These are phyloP conservation scores for Lachnellula cervina DNA, from an alignment of 2,329 filamentous ascomycete species.

Conservation along the genomic window DNA sequence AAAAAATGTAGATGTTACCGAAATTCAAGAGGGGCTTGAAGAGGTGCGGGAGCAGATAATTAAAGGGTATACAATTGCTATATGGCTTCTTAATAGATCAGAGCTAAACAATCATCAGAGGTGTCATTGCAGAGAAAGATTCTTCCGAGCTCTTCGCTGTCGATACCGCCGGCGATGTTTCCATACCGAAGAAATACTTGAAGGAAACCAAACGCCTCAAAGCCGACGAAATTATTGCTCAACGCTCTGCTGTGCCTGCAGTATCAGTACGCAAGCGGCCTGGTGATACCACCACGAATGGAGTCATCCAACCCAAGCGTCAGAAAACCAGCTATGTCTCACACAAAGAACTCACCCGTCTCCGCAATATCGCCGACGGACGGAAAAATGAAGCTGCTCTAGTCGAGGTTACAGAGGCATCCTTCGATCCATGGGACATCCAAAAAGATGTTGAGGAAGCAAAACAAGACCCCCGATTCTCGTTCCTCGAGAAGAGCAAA, in stretches of 20 bases:
- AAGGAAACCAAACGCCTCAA: conserved; percentile 75
- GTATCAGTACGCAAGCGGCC: conserved; percentile 74
- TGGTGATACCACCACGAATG: conserved; percentile 65
- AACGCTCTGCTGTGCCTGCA: conserved; percentile 75
- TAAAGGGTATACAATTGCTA: conserved; percentile 57
- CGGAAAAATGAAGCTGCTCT: conserved; percentile 37
- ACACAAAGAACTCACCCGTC: conserved; percentile 73
- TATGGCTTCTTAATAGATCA: not conserved
- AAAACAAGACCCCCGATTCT: conserved; percentile 48
- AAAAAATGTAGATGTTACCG: conserved; percentile 92
- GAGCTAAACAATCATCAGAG: conserved; percentile 46
- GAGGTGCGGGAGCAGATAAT: conserved; percentile 86
- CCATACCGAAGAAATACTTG: conserved; percentile 59
- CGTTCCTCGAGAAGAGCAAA: conserved; percentile 63
- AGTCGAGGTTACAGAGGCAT: conserved; percentile 51
- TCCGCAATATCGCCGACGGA: conserved; percentile 76
- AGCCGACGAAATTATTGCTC: conserved; percentile 84
- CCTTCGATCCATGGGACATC: conserved; percentile 76
- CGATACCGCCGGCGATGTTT: conserved; percentile 67
- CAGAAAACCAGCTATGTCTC: conserved; percentile 75
- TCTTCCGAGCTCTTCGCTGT: conserved; percentile 81
- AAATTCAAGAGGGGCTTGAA: conserved; percentile 78
- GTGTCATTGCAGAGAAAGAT: conserved; percentile 76
- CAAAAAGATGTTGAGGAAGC: conserved; percentile 40
- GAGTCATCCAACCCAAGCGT: conserved; percentile 68